Percentiles rank a stretch among this genome's conserved stretches.
Evolutionary conservation across 306 rosid genomes (phyloP).

Genomic region (Begonia peltatifolia): DNA sequence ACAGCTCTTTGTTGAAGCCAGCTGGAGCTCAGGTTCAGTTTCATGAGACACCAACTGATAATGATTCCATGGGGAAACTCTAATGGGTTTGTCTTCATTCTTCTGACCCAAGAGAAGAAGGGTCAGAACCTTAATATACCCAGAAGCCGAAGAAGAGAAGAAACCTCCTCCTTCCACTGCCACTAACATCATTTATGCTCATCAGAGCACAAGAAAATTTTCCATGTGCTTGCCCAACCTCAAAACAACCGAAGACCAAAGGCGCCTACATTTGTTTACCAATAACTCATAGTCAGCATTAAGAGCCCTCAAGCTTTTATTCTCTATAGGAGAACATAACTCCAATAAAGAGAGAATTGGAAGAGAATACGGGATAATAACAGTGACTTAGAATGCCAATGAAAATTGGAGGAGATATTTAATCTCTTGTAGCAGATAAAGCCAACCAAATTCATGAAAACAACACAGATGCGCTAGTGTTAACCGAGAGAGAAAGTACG

Average conservation of each 20-base stretch:
- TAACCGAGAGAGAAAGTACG: too few species aligned
- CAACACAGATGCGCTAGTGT: too few species aligned
- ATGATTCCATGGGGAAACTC: conserved; percentile 96
- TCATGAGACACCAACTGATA: conserved; percentile 95
- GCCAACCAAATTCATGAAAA: too few species aligned
- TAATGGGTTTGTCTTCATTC: conserved; percentile 89
- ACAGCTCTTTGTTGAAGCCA: conserved; percentile 80
- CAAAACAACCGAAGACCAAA: conserved; percentile 21
- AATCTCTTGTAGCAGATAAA: too few species aligned
- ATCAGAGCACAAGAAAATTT: conserved; percentile 43
- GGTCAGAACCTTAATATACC: conserved; percentile 90
- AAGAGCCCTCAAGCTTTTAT: neutral
- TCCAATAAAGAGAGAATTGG: too few species aligned
- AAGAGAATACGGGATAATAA: too few species aligned
- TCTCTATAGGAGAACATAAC: too few species aligned
- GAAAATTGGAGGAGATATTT: too few species aligned
- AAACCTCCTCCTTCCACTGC: conserved; percentile 98
- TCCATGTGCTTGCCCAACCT: conserved; percentile 12
- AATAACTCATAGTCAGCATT: neutral
- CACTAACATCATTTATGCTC: conserved; percentile 92
- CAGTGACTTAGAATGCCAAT: too few species aligned
- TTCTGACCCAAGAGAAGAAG: conserved; percentile 88
- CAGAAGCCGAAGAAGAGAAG: conserved; percentile 95
- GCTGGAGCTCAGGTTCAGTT: conserved; percentile 85
- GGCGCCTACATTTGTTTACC: conserved; percentile 22